A percentile compares a stretch with the other conserved stretches of the same genome.
phyloP scores from a whole-genome alignment of 1,284 basidiomycete species.

The Heterobasidion occidentale region DNA sequence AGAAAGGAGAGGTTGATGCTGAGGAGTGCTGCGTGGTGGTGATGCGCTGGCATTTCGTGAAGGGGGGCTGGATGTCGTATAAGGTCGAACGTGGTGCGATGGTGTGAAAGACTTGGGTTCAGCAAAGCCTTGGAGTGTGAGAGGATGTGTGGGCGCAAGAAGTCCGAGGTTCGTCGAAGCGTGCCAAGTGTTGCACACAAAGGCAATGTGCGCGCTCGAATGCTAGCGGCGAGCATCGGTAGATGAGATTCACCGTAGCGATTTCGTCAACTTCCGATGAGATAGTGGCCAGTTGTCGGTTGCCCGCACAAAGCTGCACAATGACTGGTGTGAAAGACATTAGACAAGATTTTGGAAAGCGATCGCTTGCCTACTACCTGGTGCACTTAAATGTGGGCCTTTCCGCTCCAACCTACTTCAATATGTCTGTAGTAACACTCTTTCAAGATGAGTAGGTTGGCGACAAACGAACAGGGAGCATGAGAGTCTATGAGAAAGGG shows the following conservation, averaged over 20 bases:
- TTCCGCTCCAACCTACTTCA: too few relatives aligned
- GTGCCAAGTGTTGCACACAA: too few relatives aligned
- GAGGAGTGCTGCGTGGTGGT: background rate
- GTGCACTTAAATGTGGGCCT: background rate
- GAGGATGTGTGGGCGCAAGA: background rate
- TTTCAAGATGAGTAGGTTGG: too few relatives aligned
- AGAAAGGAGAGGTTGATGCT: background rate
- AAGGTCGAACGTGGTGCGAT: background rate
- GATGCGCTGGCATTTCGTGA: background rate
- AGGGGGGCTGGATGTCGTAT: background rate
- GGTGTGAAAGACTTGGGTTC: background rate
- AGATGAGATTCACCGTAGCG: too few relatives aligned
- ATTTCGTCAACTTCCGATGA: too few relatives aligned
- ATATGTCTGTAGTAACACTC: too few relatives aligned
- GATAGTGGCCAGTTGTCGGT: too few relatives aligned
- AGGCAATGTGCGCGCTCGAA: too few relatives aligned
- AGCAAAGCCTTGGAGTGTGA: background rate
- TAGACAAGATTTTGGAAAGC: background rate
- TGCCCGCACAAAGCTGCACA: too few relatives aligned
- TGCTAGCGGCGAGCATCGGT: too few relatives aligned
- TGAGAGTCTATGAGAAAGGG: background rate
- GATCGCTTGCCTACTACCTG: background rate
- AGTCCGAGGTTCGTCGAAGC: too few relatives aligned
- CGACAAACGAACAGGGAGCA: background rate
- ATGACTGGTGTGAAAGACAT: background rate